Evolutionary conservation across 441 rosid genomes (phyloP).

Genomic region (Cnidoscolus chayamansa): DNA sequence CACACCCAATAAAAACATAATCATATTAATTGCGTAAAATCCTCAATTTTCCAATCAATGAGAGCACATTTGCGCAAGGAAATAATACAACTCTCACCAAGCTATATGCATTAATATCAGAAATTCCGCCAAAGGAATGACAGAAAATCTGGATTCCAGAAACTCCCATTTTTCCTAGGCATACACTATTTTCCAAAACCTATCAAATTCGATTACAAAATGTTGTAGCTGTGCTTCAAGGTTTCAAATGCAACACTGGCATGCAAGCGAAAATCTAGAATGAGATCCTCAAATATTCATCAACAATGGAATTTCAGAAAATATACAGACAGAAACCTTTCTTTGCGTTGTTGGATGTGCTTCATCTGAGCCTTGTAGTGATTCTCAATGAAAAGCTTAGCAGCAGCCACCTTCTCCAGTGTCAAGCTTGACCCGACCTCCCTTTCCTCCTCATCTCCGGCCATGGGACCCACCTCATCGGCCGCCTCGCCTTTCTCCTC

Average conservation of each 20-base stretch:
- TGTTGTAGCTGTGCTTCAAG: background rate
- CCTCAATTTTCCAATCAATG: background rate
- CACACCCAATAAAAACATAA: background rate
- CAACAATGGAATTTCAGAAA: background rate
- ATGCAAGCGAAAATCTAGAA: background rate
- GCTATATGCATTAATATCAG: background rate
- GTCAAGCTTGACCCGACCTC: conserved; percentile 70
- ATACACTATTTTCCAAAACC: background rate
- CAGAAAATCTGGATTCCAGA: background rate
- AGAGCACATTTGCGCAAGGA: background rate
- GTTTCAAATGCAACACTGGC: background rate
- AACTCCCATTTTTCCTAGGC: background rate
- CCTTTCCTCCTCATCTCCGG: conserved; percentile 37
- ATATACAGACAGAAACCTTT: conserved; percentile 42
- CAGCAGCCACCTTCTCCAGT: conserved; percentile 84
- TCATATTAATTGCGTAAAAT: background rate
- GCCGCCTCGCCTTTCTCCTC: conserved; percentile 27
- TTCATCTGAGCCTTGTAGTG: conserved; percentile 87
- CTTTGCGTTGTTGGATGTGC: conserved; percentile 71
- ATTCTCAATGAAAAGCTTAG: conserved; percentile 83
- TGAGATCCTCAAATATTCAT: background rate
- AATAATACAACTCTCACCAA: background rate
- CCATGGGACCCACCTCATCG: conserved; percentile 23
- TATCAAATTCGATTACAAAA: background rate
- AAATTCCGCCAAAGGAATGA: no score